Conservation (phyloP, 371 early-diverging fungal genomes). For the Dinochytrium kinnereticum region DNA sequence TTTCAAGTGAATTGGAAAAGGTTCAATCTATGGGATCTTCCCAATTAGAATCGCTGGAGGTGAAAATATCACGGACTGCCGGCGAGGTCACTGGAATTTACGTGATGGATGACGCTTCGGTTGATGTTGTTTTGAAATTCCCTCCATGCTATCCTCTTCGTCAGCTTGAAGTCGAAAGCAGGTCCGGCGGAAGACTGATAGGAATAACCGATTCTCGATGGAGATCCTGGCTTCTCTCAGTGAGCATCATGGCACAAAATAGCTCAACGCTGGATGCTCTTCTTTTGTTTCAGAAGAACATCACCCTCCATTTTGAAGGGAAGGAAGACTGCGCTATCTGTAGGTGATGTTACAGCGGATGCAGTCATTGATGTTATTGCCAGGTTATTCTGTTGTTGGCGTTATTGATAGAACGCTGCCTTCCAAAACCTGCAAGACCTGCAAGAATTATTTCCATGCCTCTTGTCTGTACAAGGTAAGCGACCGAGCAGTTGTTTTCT, state of each 20-base stretch:
- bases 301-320: slow-evolving; percentile 89
- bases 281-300: slow-evolving; percentile 78
- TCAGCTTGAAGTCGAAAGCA: slow-evolving; percentile 79
- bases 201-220: slow-evolving; percentile 86
- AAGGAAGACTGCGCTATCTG: slow-evolving; percentile 95
- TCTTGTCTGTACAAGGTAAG: slow-evolving; percentile 88
- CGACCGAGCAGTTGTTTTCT: neutral
- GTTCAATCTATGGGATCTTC: slow-evolving; percentile 53
- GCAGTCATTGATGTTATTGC: slow-evolving; percentile 5
- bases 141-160: slow-evolving; percentile 82
- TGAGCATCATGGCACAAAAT: slow-evolving; percentile 81
- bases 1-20: slow-evolving; percentile 63
- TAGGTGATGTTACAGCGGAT: slow-evolving; percentile 27
- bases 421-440: slow-evolving; percentile 88
- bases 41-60: slow-evolving; percentile 61
- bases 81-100: slow-evolving; percentile 80
- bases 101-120: slow-evolving; percentile 81
- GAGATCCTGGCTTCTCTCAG: slow-evolving; percentile 88
- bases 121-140: slow-evolving; percentile 83
- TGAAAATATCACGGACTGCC: slow-evolving; percentile 70
- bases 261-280: slow-evolving; percentile 82
- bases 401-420: slow-evolving; percentile 88
- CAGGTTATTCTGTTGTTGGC: slow-evolving; percentile 86
- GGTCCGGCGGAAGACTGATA: slow-evolving; percentile 60
- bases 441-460: slow-evolving; percentile 94